A percentile compares a stretch with the other conserved stretches of the same genome.
Conservation (phyloP, 345 rosid species). For the Orychophragmus violaceus region DNA sequence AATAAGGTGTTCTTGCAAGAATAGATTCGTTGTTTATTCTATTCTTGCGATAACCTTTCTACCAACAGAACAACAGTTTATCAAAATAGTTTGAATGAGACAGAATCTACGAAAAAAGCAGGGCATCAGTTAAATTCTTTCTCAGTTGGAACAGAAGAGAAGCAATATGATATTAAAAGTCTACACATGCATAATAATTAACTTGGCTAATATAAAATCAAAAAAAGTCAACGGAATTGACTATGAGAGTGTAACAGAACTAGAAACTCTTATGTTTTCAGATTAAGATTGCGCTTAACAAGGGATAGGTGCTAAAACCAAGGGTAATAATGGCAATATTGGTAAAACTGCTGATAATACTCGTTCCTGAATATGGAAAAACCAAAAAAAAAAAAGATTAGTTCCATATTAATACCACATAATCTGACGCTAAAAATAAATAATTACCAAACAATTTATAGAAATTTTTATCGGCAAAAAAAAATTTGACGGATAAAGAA, state of each 20-base stretch:
- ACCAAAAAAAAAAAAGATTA: not conserved
- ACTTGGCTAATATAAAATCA: not conserved
- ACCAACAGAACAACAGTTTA: not conserved
- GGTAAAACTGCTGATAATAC: not conserved
- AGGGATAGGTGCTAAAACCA: not conserved
- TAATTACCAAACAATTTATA: not conserved
- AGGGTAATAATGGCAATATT: not conserved
- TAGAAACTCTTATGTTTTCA: not conserved
- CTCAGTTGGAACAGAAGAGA: not conserved
- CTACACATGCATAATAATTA: not conserved
- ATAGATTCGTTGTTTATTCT: not conserved
- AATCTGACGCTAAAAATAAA: not conserved
- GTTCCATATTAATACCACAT: not conserved
- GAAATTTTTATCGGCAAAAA: not conserved
- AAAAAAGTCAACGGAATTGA: not conserved
- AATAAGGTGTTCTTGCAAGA: not conserved
- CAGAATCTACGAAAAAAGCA: conserved; percentile 2
- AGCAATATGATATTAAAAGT: not conserved
- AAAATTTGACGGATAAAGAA: not conserved
- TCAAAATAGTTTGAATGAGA: not conserved
- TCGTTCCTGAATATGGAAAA: not conserved
- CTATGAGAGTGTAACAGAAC: not conserved
- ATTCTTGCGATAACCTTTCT: not conserved
- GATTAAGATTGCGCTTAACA: not conserved
- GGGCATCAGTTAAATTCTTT: not conserved